phyloP scores from a whole-genome alignment of 2,329 filamentous ascomycete species.

The Pseudogymnoascus sp. region DNA sequence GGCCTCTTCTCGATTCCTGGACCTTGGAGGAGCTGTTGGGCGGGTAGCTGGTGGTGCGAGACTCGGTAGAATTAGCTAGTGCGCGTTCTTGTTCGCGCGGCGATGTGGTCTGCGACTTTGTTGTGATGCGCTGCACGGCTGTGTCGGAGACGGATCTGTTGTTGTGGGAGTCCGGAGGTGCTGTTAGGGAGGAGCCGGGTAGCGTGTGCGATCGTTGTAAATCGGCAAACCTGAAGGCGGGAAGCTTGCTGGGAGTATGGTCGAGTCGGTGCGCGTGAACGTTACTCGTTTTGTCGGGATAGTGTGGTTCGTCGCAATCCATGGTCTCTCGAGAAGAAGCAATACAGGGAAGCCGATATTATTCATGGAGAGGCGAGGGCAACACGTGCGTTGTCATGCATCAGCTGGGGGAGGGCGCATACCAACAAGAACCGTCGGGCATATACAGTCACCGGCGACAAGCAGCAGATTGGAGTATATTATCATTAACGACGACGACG shows the following conservation, averaged over 20 bases:
- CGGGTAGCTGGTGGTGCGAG: background rate
- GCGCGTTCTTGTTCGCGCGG: background rate
- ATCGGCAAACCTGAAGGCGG: slow-evolving; percentile 7
- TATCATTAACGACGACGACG: slow-evolving; percentile 6
- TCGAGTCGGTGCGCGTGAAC: slow-evolving; percentile 5
- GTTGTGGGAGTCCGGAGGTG: background rate
- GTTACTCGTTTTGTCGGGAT: background rate
- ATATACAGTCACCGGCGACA: background rate
- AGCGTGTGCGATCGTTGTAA: background rate
- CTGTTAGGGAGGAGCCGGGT: background rate
- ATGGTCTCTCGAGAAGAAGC: slow-evolving; percentile 4
- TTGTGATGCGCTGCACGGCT: background rate
- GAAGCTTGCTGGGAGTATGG: slow-evolving; percentile 4
- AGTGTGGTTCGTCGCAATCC: slow-evolving; percentile 4
- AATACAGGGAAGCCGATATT: background rate
- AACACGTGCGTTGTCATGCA: slow-evolving; percentile 3
- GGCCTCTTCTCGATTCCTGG: background rate
- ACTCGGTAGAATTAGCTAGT: slow-evolving; percentile 2
- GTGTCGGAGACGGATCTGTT: background rate
- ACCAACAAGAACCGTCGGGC: background rate
- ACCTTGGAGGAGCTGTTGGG: slow-evolving; percentile 2
- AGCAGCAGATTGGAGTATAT: background rate
- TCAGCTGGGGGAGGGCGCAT: slow-evolving; percentile 2
- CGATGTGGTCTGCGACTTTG: background rate
- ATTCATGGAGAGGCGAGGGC: slow-evolving; percentile 3